Percentiles rank a stretch among this genome's conserved stretches.
These are phyloP conservation scores for Geotrichum cucujoidarum DNA, from an alignment of 1,139 yeast species.

Conservation along the genomic window DNA sequence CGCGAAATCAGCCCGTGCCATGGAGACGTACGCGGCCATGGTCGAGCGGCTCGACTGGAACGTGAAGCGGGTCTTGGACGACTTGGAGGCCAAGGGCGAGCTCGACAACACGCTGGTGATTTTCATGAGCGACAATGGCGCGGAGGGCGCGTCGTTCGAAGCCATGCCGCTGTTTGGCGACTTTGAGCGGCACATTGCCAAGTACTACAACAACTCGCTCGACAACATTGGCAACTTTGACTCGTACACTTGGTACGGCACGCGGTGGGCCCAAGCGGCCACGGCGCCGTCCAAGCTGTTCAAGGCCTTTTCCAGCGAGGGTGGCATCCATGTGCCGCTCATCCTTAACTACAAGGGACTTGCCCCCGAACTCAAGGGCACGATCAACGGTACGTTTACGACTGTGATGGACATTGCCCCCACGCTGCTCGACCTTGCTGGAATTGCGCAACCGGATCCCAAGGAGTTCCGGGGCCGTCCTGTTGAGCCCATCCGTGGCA, in stretches of 20 bases:
- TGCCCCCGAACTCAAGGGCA: slow-evolving; percentile 21
- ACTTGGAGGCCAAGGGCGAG: slow-evolving; percentile 41
- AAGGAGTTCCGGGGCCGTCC: slow-evolving; percentile 38
- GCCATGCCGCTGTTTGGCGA: slow-evolving; percentile 44
- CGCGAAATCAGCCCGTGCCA: slow-evolving; percentile 41
- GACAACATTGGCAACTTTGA: slow-evolving; percentile 48
- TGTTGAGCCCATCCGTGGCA: slow-evolving; percentile 44
- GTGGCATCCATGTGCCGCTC: slow-evolving; percentile 53
- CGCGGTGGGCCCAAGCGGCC: slow-evolving; percentile 64
- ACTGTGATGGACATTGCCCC: slow-evolving; percentile 59
- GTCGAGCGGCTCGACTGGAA: slow-evolving; percentile 50
- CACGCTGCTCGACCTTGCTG: slow-evolving; percentile 48
- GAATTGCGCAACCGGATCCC: slow-evolving; percentile 31
- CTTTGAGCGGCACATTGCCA: slow-evolving; percentile 34
- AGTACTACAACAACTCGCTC: slow-evolving; percentile 42
- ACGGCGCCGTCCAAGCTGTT: slow-evolving; percentile 53
- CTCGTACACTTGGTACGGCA: slow-evolving; percentile 51
- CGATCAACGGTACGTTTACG: slow-evolving; percentile 40
- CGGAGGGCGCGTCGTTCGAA: slow-evolving; percentile 55
- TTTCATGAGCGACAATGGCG: slow-evolving; percentile 59
- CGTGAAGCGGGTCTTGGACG: slow-evolving; percentile 45
- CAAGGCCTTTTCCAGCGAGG: slow-evolving; percentile 51
- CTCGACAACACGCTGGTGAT: slow-evolving; percentile 50
- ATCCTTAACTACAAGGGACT: slow-evolving; percentile 30
- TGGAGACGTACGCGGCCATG: slow-evolving; percentile 59